phyloP scores from a whole-genome alignment of 164 flowering plant species.

The Magnolia kwangsiensis region DNA sequence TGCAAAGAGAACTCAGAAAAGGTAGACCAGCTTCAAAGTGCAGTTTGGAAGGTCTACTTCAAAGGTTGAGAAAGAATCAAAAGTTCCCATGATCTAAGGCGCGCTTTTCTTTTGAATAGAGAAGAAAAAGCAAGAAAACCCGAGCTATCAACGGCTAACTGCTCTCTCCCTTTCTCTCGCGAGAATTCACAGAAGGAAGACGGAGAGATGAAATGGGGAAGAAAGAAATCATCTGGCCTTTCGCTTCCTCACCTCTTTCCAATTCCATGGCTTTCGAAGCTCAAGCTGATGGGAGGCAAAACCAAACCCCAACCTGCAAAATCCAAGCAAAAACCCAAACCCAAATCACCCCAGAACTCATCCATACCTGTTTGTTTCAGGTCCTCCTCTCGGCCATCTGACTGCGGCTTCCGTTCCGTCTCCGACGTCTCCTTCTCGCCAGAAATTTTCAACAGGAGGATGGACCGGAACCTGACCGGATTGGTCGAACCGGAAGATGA shows the following conservation, averaged over 20 bases:
- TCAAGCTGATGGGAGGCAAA: slow-evolving; percentile 41
- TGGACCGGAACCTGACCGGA: neutral
- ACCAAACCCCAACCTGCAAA: slow-evolving; percentile 20
- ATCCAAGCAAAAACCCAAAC: slow-evolving; percentile 19
- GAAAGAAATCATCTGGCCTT: slow-evolving; percentile 33
- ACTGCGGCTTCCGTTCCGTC: slow-evolving; percentile 15
- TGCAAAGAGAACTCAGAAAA: neutral
- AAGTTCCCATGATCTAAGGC: neutral
- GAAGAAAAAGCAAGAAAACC: neutral
- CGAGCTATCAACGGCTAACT: neutral
- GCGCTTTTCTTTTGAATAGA: slow-evolving; percentile 8
- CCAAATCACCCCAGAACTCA: slow-evolving; percentile 11
- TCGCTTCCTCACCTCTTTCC: slow-evolving; percentile 50
- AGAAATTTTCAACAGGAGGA: neutral
- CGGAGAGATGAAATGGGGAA: slow-evolving; percentile 37
- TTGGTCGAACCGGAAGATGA: slow-evolving; percentile 22
- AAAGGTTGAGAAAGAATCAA: neutral
- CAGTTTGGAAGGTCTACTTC: neutral
- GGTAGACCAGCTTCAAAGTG: neutral
- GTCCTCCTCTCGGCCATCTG: slow-evolving; percentile 17
- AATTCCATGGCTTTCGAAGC: slow-evolving; percentile 59
- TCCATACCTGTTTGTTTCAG: slow-evolving; percentile 11
- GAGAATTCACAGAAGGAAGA: neutral
- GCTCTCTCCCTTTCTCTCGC: neutral
- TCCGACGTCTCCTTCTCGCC: slow-evolving; percentile 10